Evolutionary conservation across 495 filamentous ascomycete species (phyloP), one percentile per base, ranked within the genome.

Genomic region (Penicillium maclennaniae): DNA sequence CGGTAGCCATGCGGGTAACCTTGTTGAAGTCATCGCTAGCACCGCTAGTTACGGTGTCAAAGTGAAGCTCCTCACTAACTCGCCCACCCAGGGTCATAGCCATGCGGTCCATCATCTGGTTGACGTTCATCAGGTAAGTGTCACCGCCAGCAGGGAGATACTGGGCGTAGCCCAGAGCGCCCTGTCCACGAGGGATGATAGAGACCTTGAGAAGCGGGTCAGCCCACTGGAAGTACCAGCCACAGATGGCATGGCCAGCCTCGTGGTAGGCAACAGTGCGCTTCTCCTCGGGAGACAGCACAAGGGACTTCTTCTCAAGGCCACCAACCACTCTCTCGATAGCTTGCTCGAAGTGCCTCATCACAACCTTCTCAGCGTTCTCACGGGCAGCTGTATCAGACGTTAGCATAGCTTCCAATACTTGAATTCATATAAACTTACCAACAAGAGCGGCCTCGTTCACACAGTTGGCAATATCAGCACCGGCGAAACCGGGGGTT

Each of bases 81-180:
- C 93, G 87, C 3, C 93, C 93, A 59, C 88, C 93, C 37, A 98
- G 83, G 16, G 93, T 96, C 93, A 98, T 98, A 55, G 95, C 93
- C 95, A 98, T 98, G 53, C 95, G 90, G 70, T 98, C 93, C 92
- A 97, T 97, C 23, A 98, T 76, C 74, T 98, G 93, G 69, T 92
- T 86, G 56, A 89, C 85, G 57, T 84, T 96, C 91, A 98, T 88
- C 47, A 97, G 80, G 69, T 97, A 97, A 23, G 87, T 88, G 65
- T 98, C 93, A 37, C 71, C 71, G 27, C 86, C 83, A 2, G 84
- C 72, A 3, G 93, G 93, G n/a, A 98, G 80, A 67, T 96, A 96
- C 69, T 98, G 93, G 7, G 93, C 93, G 66, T 98, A 98, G 17
- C 93, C 93, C 21, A 98, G 78, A 19, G 91, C 90, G 45, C 91